Evolutionary conservation across 805 yeast genomes (phyloP).

Genomic region (Kodamaea hsintzibuensis): DNA sequence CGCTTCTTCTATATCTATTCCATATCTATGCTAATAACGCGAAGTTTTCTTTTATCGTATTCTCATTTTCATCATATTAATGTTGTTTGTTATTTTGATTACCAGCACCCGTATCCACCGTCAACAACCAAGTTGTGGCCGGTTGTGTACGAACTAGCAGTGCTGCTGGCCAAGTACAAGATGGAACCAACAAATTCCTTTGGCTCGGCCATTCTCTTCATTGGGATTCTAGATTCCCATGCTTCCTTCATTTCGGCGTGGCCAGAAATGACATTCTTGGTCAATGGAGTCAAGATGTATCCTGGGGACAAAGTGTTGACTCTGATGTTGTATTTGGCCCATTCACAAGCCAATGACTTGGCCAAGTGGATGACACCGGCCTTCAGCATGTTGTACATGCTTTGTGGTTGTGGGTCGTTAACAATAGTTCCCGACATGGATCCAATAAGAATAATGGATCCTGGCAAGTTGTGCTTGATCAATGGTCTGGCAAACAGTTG

Average conservation of each 20-base stretch:
- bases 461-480: conserved; percentile 54
- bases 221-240: conserved; percentile 73
- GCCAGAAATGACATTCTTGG: conserved; percentile 67
- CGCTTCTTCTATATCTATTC: neutral
- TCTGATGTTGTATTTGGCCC: conserved; percentile 76
- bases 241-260: conserved; percentile 61
- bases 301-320: conserved; percentile 82
- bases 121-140: conserved; percentile 83
- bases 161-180: conserved; percentile 67
- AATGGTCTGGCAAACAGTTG: conserved; percentile 71
- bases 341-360: conserved; percentile 74
- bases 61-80: neutral
- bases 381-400: conserved; percentile 81
- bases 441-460: conserved; percentile 69
- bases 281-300: conserved; percentile 76
- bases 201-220: conserved; percentile 84
- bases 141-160: conserved; percentile 77
- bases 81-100: conserved; percentile 18
- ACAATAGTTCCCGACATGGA: conserved; percentile 79
- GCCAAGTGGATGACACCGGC: conserved; percentile 85
- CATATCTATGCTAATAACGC: neutral
- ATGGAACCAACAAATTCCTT: conserved; percentile 78
- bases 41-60: too few relatives aligned
- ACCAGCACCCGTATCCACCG: conserved; percentile 89
- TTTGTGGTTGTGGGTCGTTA: conserved; percentile 77